phyloP scores from a whole-genome alignment of 2,329 filamentous ascomycete species.

The Microthyrium microscopicum region DNA sequence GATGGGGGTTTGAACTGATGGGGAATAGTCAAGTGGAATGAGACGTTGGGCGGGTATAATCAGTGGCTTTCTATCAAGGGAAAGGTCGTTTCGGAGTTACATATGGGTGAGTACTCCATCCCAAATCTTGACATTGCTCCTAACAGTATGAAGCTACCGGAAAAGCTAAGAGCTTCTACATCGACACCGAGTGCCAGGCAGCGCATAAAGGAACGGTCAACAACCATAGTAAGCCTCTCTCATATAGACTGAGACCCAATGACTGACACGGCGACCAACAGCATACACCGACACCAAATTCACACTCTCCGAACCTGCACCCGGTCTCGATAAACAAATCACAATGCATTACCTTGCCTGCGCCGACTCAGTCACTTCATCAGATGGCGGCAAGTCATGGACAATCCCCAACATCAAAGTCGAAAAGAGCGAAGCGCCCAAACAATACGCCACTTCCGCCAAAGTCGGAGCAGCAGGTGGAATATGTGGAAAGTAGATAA shows the following conservation, averaged over 20 bases:
- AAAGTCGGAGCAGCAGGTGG: too few species aligned
- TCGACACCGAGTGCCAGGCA: constrained; percentile 4
- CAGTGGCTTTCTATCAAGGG: constrained; percentile 5
- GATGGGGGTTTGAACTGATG: background rate
- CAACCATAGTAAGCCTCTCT: background rate
- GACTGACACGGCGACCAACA: background rate
- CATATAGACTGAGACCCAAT: background rate
- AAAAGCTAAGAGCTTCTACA: constrained; percentile 5
- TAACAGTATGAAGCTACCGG: constrained; percentile 1
- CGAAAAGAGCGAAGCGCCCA: constrained; percentile 2
- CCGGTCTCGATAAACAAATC: background rate
- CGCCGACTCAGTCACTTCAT: background rate
- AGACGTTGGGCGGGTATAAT: constrained; percentile 5
- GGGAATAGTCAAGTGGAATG: constrained; percentile 3
- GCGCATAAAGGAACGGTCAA: constrained; percentile 1
- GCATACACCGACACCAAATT: constrained; percentile 5
- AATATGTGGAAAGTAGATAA: too few species aligned
- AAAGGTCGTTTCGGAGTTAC: background rate
- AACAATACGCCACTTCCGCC: too few species aligned
- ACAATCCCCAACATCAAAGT: constrained; percentile 4
- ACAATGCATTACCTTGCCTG: constrained; percentile 3
- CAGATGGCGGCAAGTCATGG: constrained; percentile 6
- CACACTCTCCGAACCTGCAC: constrained; percentile 4
- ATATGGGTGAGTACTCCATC: background rate
- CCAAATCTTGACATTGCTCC: background rate